phyloP scores from a whole-genome alignment of 2,329 filamentous ascomycete species.

The Scedosporium boydii region DNA sequence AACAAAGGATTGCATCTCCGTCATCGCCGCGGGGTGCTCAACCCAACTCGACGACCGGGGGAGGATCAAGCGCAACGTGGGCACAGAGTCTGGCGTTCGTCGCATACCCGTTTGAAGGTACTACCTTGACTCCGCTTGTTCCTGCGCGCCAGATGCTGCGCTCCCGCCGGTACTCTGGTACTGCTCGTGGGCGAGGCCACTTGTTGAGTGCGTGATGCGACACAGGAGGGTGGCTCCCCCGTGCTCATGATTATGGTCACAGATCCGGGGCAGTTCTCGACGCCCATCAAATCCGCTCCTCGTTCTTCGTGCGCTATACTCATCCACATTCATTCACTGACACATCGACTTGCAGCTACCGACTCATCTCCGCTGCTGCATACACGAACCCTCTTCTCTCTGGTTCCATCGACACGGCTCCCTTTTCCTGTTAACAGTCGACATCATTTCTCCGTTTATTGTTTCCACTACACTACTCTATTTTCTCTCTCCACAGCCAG shows the following conservation, averaged over 20 bases:
- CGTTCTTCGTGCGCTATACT: neutral
- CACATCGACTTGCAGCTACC: conserved; percentile 15
- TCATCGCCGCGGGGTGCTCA: neutral
- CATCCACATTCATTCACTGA: neutral
- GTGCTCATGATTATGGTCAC: neutral
- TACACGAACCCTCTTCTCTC: conserved; percentile 11
- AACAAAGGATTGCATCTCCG: neutral
- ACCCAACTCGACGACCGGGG: neutral
- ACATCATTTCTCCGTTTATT: neutral
- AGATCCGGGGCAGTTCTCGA: neutral
- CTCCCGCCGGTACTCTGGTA: too few relatives aligned
- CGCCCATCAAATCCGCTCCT: neutral
- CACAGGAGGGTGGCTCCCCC: neutral
- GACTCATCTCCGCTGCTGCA: conserved; percentile 20
- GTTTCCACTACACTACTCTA: neutral
- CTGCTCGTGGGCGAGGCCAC: too few relatives aligned
- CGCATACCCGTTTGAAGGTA: neutral
- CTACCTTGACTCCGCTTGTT: neutral
- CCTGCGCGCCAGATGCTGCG: too few relatives aligned
- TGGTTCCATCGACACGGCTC: neutral
- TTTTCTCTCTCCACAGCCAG: neutral
- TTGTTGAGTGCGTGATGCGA: neutral
- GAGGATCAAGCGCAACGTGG: neutral
- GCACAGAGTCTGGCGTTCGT: neutral
- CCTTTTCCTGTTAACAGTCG: neutral